Evolutionary conservation across 192 early-diverging fungal genomes (phyloP), one percentile per base, ranked within the genome.

Genomic region (Dissophora ornata): DNA sequence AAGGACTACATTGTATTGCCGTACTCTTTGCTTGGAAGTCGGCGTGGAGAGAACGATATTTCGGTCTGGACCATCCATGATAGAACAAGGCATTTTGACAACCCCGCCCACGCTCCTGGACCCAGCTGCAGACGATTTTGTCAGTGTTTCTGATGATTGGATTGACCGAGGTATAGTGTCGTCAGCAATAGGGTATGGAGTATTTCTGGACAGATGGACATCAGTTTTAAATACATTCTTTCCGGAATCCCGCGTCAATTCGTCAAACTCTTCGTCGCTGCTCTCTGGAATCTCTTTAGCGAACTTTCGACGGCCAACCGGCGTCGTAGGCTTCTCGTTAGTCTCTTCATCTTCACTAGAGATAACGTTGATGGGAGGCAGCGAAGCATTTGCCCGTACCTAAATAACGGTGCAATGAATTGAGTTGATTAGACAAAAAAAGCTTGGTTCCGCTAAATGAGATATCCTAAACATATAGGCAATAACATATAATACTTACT

Each of bases 21-120:
- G 48, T 11, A 62, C 48, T 26, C 62, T 49, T 53, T 67, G 64
- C 47, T 67, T 77, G 10, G 52, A 51, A 47, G 63, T 66, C 2
- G 73, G 73, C 19, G 73, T 77, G 2, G 73, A 67, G 0, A 77
- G 57, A 3, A 77, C 64, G 44, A 77, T 77, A 36, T 77, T 64
- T 2, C 47, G 42, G 18, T 77, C 59, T 2, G 73, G 59, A 15
- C 73, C 73, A 22, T 67, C 58, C 1, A 46, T 45, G 12, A 67
- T 67, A 2, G 73, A 77, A 64, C 73, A 77, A 2, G 73, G 73
- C 58, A 67, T 67, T 36, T 51, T 74, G 13, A 26, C 22, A 10
- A 45, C 13, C 13, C n/a, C n/a, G n/a, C n/a, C n/a, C n/a, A n/a
- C n/a, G n/a, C n/a, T n/a, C n/a, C 13, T 5, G 62, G 42, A 10